Percentiles rank a stretch among this genome's conserved stretches.
Evolutionary conservation across 2,329 filamentous ascomycete species (phyloP).

Genomic region (Microdochium nivale): DNA sequence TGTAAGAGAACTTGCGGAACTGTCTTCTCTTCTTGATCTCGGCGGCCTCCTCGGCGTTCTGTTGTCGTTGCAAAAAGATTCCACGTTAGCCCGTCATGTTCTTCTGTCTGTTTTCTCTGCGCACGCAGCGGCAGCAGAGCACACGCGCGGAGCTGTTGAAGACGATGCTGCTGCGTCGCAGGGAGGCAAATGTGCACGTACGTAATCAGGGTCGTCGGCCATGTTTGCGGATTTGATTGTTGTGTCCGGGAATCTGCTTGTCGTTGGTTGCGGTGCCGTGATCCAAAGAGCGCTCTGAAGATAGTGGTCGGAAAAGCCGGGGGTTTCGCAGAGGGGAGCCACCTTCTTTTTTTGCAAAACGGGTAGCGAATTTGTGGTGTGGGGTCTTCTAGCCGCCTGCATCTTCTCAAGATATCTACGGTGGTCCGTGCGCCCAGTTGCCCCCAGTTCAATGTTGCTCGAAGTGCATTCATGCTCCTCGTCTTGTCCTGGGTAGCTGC

Average conservation of each 20-base stretch:
- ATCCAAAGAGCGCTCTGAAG: slow-evolving; percentile 10
- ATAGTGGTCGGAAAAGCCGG: slow-evolving; percentile 7
- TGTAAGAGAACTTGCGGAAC: slow-evolving; percentile 99
- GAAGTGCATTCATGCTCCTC: too few species aligned
- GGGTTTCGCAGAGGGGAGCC: slow-evolving; percentile 8
- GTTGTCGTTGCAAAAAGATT: slow-evolving; percentile 13
- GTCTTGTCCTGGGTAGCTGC: neutral
- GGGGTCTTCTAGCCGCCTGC: slow-evolving; percentile 3
- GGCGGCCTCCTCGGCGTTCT: slow-evolving; percentile 97
- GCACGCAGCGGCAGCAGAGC: neutral
- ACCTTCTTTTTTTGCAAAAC: slow-evolving; percentile 8
- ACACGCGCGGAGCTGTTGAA: neutral
- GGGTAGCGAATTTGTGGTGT: slow-evolving; percentile 13
- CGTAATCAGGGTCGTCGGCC: slow-evolving; percentile 77
- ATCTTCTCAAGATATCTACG: too few species aligned
- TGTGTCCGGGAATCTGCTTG: slow-evolving; percentile 30
- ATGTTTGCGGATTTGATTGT: slow-evolving; percentile 49
- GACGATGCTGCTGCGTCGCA: neutral
- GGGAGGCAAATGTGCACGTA: slow-evolving; percentile 45
- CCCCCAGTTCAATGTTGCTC: too few species aligned
- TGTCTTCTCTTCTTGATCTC: slow-evolving; percentile 99
- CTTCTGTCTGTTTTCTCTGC: neutral
- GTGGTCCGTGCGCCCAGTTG: neutral
- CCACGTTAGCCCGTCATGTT: slow-evolving; percentile 20
- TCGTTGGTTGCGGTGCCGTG: slow-evolving; percentile 36